Evolutionary conservation across 805 yeast species (phyloP).

Genomic region (Hanseniaspora clermontiae): DNA sequence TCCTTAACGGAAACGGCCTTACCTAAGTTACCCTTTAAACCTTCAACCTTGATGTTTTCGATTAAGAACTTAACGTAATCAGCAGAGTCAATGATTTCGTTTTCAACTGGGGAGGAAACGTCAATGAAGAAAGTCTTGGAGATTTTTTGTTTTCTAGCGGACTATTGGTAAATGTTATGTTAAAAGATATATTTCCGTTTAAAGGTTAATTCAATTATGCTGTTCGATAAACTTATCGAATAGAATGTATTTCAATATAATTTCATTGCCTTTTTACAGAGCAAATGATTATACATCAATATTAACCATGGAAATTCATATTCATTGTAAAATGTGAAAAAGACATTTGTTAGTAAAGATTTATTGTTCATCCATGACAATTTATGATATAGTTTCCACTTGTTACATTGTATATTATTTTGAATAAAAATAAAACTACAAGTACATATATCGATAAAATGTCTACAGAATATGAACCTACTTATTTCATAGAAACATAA

Average conservation of each 20-base stretch:
- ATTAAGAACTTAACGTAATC: conserved; percentile 94
- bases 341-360: neutral
- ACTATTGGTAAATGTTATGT: conserved; percentile 49
- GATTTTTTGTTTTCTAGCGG: conserved; percentile 70
- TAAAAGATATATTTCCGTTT: neutral
- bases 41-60: conserved; percentile 98
- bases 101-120: conserved; percentile 92
- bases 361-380: neutral
- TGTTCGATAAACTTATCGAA: conserved; percentile 10
- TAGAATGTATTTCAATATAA: neutral
- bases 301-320: neutral
- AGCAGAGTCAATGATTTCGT: conserved; percentile 95
- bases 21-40: conserved; percentile 93
- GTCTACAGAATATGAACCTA: neutral
- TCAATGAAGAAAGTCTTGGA: conserved; percentile 89
- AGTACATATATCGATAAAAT: neutral
- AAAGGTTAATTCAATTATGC: conserved; percentile 27
- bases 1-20: conserved; percentile 82
- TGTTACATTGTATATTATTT: neutral
- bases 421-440: neutral
- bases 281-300: neutral
- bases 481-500: neutral
- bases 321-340: neutral
- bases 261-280: neutral
- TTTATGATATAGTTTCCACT: neutral